Evolutionary conservation across 169 alveolate genomes (phyloP).

Genomic region (Plasmodium coatneyi): DNA sequence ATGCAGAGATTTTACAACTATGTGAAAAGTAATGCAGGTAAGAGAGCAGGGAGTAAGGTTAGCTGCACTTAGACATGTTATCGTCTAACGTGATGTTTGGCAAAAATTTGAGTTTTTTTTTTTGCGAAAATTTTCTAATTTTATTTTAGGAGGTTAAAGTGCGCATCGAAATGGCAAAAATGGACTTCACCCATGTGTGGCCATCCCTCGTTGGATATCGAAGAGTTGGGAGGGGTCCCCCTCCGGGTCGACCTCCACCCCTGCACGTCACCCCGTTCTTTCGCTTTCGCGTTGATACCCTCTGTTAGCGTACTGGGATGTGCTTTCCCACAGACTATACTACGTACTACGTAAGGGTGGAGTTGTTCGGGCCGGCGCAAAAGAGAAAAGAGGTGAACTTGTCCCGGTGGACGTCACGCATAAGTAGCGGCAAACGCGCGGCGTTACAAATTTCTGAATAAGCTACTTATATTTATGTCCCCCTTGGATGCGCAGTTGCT

Average conservation of each 20-base stretch:
- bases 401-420: not conserved
- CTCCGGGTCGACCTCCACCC: not conserved
- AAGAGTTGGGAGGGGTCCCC: not conserved
- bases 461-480: slow-evolving; percentile 11
- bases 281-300: not conserved
- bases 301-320: not conserved
- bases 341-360: not conserved
- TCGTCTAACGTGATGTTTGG: not conserved
- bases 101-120: not conserved
- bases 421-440: not conserved
- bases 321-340: not conserved
- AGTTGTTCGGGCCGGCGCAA: not conserved
- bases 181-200: not conserved
- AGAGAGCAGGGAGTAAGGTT: not conserved
- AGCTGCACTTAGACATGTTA: not conserved
- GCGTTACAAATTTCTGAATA: slow-evolving; percentile 23
- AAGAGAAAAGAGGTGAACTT: not conserved
- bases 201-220: not conserved
- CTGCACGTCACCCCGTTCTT: not conserved
- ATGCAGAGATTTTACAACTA: not conserved
- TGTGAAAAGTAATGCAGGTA: not conserved
- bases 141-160: not conserved
- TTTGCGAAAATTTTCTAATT: not conserved
- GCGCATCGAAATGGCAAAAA: not conserved
- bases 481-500: slow-evolving; percentile 7